phyloP scores from a whole-genome alignment of 345 rosid species.

The Salix suchowensis region DNA sequence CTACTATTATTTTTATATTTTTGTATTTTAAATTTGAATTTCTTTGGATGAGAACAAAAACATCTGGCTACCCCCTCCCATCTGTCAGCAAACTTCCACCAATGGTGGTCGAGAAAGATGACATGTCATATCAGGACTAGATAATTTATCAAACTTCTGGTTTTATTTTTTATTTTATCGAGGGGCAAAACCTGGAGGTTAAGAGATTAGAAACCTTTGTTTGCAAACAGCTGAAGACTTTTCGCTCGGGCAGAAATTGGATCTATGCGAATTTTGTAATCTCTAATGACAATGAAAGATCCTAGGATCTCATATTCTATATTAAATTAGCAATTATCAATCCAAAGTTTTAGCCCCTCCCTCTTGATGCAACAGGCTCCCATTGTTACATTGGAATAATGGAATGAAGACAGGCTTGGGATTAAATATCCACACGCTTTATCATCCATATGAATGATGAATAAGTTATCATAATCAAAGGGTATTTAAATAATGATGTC shows the following conservation, averaged over 20 bases:
- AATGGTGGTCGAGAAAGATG: neutral
- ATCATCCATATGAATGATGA: neutral
- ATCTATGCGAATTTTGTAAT: neutral
- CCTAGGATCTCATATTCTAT: neutral
- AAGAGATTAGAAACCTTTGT: neutral
- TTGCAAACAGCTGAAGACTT: neutral
- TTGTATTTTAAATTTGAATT: neutral
- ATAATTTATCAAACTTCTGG: neutral
- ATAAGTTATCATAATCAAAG: no score
- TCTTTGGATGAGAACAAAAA: constrained; percentile 1
- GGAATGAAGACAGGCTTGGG: neutral
- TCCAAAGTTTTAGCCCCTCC: neutral
- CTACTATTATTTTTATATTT: neutral
- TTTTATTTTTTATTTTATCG: no score
- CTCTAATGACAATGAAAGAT: neutral
- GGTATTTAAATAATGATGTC: neutral
- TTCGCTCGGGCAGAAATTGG: neutral
- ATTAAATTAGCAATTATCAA: neutral
- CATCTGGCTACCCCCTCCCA: constrained; percentile 13
- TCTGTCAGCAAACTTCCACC: neutral
- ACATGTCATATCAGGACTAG: neutral
- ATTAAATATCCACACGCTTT: neutral
- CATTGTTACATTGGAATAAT: neutral
- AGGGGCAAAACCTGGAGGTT: no score
- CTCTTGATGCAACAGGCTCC: neutral